Evolutionary conservation across 2,329 filamentous ascomycete species (phyloP), one percentile per base, ranked within the genome.

Genomic region (Didymella glomerata): DNA sequence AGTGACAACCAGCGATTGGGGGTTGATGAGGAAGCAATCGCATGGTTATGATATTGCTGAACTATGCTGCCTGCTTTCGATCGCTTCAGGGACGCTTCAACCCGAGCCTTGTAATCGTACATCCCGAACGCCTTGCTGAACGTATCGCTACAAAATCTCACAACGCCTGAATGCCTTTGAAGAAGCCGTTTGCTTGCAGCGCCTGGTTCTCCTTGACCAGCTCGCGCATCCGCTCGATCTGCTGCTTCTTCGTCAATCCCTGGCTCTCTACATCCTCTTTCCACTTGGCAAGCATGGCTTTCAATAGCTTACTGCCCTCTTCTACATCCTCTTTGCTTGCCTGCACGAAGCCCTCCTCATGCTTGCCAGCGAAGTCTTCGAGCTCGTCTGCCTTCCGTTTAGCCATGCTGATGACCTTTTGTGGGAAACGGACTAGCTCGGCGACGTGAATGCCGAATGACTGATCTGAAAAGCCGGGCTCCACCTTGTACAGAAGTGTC

Each of bases 371-470:
- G 70, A 99, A 99, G 76, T 99, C 95, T 77, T 99, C 95, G 34
- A 99, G 84, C 82, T 99, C 96, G 77, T 98, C 95, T 0, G 95
- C 95, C 81, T 99, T 99, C 68, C 95, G 87, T 80, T 96, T 96
- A n/a, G 95, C 95, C 96, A 99, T 99, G 64, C 93, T 92, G 61
- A 99, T 91, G 16, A 99, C 96, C 80, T 99, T 99, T 68, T 92
- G 89, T 0, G 95, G 95, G 80, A 99, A 99, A 44, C 93, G 88
- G 20, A 99, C 95, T 6, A 99, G 85, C 80, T 99, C 95, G 0
- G 95, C 95, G 14, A 99, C 96, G 78, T 99, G 95, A 69, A 99
- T 99, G 69, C 95, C 95, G 76, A 99, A 99, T 58, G 90, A 95
- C 80, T 99, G 95, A 77, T 99, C 95, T 74, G 93, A 97, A 68